These are phyloP conservation scores for Strobilomyces confusus DNA, from an alignment of 768 basidiomycete species.

Conservation along the genomic window DNA sequence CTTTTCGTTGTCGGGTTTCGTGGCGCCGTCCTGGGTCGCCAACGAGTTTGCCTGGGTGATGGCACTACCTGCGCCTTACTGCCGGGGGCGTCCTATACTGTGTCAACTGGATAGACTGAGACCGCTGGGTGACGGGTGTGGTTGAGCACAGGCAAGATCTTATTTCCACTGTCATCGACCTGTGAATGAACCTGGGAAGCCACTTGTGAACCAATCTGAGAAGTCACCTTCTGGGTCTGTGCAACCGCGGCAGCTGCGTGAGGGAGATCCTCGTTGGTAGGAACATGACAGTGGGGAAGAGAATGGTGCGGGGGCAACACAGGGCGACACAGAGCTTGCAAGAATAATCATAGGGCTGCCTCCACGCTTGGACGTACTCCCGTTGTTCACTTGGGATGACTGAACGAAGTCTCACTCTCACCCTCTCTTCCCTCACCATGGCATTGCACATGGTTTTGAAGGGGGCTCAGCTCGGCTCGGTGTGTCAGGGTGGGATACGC, in stretches of 20 bases:
- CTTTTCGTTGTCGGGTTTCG: no score
- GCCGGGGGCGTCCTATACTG: no score
- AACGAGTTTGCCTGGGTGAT: no score
- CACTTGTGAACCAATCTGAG: slow-evolving; percentile 26
- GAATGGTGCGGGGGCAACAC: slow-evolving; percentile 56
- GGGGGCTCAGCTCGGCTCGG: slow-evolving; percentile 33
- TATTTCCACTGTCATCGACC: slow-evolving; percentile 30
- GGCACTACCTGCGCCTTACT: no score
- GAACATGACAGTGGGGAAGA: slow-evolving; percentile 67
- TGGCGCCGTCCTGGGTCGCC: no score
- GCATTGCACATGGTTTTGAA: slow-evolving; percentile 29
- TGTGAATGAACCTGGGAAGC: slow-evolving; percentile 29
- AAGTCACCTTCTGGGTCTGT: slow-evolving; percentile 20
- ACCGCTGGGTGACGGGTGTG: slow-evolving; percentile 35
- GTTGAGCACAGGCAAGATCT: slow-evolving; percentile 30
- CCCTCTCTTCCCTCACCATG: slow-evolving; percentile 22
- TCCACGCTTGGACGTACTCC: slow-evolving; percentile 21
- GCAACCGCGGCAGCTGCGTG: slow-evolving; percentile 36
- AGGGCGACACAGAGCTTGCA: slow-evolving; percentile 27
- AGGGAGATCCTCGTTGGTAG: slow-evolving; percentile 61
- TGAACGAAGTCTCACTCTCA: slow-evolving; percentile 22
- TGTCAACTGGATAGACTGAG: slow-evolving; percentile 24
- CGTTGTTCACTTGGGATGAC: slow-evolving; percentile 22
- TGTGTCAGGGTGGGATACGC: slow-evolving; percentile 33
- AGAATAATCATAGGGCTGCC: slow-evolving; percentile 20